phyloP scores from a whole-genome alignment of 1,284 basidiomycete species.

The Apiotrichum montevideense region DNA sequence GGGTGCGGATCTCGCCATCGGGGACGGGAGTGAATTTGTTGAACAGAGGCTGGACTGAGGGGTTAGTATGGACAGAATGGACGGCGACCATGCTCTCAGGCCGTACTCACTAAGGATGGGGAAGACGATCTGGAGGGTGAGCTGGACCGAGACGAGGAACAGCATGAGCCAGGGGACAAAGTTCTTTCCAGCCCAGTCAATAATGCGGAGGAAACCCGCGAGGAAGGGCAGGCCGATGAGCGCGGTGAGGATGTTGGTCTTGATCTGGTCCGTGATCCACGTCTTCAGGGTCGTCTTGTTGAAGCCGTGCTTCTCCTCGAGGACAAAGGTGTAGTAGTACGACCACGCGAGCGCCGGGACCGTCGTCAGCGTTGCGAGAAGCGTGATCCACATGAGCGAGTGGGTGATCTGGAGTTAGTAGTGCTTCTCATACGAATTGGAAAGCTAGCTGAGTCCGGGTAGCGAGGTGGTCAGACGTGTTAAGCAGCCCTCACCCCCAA shows the following conservation, averaged over 20 bases:
- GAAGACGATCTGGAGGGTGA: slow-evolving; percentile 77
- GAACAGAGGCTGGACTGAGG: slow-evolving; percentile 76
- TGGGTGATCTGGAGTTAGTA: slow-evolving; percentile 60
- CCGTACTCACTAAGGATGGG: slow-evolving; percentile 61
- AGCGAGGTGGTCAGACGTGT: no score
- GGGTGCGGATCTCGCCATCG: slow-evolving; percentile 62
- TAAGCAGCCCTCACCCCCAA: no score
- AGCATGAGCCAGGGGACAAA: slow-evolving; percentile 86
- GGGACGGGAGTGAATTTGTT: slow-evolving; percentile 88
- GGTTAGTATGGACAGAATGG: neutral
- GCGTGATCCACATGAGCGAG: slow-evolving; percentile 69
- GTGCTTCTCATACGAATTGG: neutral
- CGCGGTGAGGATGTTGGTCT: slow-evolving; percentile 67
- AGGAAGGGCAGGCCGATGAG: slow-evolving; percentile 82
- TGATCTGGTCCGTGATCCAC: slow-evolving; percentile 72
- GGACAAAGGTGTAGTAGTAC: slow-evolving; percentile 82
- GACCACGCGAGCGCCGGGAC: slow-evolving; percentile 65
- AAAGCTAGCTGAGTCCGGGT: no score
- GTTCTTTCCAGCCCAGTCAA: slow-evolving; percentile 84
- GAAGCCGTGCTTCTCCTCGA: slow-evolving; percentile 94
- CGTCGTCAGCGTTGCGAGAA: slow-evolving; percentile 62
- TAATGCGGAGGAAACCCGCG: slow-evolving; percentile 77
- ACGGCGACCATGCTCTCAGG: neutral
- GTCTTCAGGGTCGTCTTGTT: slow-evolving; percentile 80
- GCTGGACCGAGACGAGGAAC: slow-evolving; percentile 77